Percentiles rank a stretch among this genome's conserved stretches.
These are phyloP conservation scores for Aquilaria sinensis DNA, from an alignment of 345 rosid genomes.

Conservation along the genomic window DNA sequence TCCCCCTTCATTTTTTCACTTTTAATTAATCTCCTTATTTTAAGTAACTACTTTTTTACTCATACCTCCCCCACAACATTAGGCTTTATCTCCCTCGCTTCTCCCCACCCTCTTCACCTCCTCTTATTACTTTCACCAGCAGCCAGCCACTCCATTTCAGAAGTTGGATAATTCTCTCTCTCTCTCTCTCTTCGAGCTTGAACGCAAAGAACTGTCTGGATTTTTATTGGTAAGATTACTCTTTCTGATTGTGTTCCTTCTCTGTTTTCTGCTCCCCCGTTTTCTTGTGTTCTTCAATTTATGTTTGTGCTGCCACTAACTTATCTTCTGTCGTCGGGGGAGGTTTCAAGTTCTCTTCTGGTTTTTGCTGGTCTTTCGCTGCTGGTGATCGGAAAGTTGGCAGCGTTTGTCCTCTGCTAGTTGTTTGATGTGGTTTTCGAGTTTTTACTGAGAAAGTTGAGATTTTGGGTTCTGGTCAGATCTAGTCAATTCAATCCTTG, in stretches of 20 bases:
- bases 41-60: too few relatives aligned
- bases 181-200: constrained; percentile 1
- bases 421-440: constrained; percentile 9
- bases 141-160: too few relatives aligned
- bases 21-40: too few relatives aligned
- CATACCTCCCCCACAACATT: background rate
- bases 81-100: constrained; percentile 1
- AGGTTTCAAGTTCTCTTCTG: background rate
- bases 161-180: background rate
- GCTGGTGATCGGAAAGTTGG: background rate
- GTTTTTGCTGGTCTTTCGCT: background rate
- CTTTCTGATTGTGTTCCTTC: background rate
- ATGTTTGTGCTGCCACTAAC: background rate
- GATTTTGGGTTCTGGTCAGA: background rate
- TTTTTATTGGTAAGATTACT: constrained; percentile 9
- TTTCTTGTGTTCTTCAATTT: background rate
- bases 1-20: too few relatives aligned
- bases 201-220: background rate
- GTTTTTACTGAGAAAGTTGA: background rate
- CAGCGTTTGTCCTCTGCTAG: background rate
- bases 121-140: too few relatives aligned
- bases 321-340: background rate
- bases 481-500: background rate
- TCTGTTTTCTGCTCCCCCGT: background rate
- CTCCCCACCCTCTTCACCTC: background rate